These are phyloP conservation scores for Alternaria brassicae DNA, from an alignment of 2,329 filamentous ascomycete species.

Conservation along the genomic window DNA sequence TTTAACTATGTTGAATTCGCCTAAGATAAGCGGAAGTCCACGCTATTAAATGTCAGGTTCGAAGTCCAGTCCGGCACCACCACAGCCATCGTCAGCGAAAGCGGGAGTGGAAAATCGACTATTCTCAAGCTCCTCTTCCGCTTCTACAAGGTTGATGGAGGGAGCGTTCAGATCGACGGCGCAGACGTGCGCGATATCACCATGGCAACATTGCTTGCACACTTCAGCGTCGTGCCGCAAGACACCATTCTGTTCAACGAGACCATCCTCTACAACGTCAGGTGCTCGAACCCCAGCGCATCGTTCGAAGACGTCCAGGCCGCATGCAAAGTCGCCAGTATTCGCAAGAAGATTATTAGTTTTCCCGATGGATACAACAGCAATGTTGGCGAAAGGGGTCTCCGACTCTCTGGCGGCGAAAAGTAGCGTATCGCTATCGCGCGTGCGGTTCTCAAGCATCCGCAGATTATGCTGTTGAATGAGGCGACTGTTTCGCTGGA, in stretches of 20 bases:
- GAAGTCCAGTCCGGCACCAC: constrained; percentile 58
- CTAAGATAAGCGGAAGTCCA: constrained; percentile 50
- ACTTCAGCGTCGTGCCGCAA: constrained; percentile 70
- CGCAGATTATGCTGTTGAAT: constrained; percentile 81
- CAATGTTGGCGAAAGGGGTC: constrained; percentile 39
- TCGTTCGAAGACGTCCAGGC: constrained; percentile 63
- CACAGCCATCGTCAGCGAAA: constrained; percentile 65
- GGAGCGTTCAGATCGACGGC: constrained; percentile 62
- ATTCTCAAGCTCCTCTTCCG: constrained; percentile 62
- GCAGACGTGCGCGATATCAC: constrained; percentile 64
- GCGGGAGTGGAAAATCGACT: constrained; percentile 67
- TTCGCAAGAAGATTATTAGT: constrained; percentile 66
- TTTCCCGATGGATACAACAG: constrained; percentile 54
- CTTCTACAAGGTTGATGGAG: constrained; percentile 62
- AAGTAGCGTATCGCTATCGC: constrained; percentile 71
- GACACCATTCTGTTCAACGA: constrained; percentile 67
- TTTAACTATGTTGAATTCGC: constrained; percentile 28
- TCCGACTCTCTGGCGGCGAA: constrained; percentile 66
- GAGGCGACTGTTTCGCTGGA: constrained; percentile 67
- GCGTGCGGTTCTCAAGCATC: constrained; percentile 75
- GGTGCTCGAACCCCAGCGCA: constrained; percentile 64
- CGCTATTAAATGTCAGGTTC: constrained; percentile 57
- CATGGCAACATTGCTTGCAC: constrained; percentile 61
- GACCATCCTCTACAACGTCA: constrained; percentile 67
- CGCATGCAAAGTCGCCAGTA: constrained; percentile 64